Evolutionary conservation across 2,329 filamentous ascomycete species (phyloP).

Genomic region (Thyridium curvatum): DNA sequence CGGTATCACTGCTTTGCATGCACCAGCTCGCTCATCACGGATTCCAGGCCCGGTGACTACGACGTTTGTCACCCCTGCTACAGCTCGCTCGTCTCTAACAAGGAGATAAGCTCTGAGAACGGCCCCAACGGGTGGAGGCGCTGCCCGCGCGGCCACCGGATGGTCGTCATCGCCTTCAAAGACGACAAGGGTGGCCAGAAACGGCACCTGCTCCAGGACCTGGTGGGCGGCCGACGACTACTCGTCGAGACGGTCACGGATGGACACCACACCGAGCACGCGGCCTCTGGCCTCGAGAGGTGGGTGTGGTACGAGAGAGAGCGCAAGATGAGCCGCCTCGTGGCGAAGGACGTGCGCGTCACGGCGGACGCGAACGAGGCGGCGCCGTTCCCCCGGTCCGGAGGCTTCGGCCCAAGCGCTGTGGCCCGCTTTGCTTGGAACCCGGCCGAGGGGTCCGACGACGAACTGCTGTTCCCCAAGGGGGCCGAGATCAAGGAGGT

Average conservation of each 20-base stretch:
- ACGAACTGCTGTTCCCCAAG: constrained; percentile 80
- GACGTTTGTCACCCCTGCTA: constrained; percentile 82
- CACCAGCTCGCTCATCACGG: constrained; percentile 41
- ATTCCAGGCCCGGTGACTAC: constrained; percentile 64
- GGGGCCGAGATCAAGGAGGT: constrained; percentile 78
- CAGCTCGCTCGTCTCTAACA: constrained; percentile 49
- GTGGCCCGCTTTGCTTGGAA: constrained; percentile 74
- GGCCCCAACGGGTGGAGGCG: constrained; percentile 77
- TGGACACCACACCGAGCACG: constrained; percentile 15
- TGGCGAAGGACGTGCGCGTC: constrained; percentile 43
- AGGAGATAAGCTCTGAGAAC: constrained; percentile 66
- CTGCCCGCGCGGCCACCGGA: constrained; percentile 74
- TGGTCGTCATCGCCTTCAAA: constrained; percentile 73
- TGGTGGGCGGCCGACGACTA: constrained; percentile 71
- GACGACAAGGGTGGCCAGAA: constrained; percentile 59
- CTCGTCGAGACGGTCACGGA: constrained; percentile 47
- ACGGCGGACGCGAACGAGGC: constrained; percentile 26
- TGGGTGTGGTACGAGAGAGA: constrained; percentile 45
- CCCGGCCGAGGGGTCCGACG: constrained; percentile 54
- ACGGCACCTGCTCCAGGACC: constrained; percentile 61
- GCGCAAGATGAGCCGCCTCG: constrained; percentile 36
- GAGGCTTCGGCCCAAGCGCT: constrained; percentile 60
- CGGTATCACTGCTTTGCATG: constrained; percentile 79
- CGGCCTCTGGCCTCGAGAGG: constrained; percentile 29
- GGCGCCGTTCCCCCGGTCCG: constrained; percentile 62